Conservation (phyloP, 495 filamentous ascomycete species). For the Hyaloscypha variabilis region DNA sequence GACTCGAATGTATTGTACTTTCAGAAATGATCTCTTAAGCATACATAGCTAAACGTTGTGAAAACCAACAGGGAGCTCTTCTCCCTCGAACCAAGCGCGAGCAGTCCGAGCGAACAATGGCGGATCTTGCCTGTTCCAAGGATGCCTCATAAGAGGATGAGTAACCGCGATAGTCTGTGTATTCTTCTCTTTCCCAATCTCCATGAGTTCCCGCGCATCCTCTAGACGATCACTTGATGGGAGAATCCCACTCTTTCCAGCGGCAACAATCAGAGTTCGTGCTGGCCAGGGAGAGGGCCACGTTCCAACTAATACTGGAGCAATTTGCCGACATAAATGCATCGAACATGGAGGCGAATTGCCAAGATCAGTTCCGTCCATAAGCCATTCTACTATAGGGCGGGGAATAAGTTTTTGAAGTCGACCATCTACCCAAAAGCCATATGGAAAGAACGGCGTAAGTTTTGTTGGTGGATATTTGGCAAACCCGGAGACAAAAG, state of each 20-base stretch:
- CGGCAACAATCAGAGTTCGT: slow-evolving; percentile 9
- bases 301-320: neutral
- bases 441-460: slow-evolving; percentile 1
- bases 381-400: neutral
- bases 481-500: slow-evolving; percentile 7
- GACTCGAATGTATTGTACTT: slow-evolving; percentile 2
- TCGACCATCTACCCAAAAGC: neutral
- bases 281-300: slow-evolving; percentile 15
- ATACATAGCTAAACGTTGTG: slow-evolving; percentile 2
- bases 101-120: slow-evolving; percentile 10
- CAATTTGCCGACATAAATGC: slow-evolving; percentile 4
- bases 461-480: neutral
- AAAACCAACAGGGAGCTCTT: slow-evolving; percentile 10
- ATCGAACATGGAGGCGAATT: neutral
- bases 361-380: slow-evolving; percentile 5
- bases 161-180: slow-evolving; percentile 8
- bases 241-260: slow-evolving; percentile 15
- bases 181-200: slow-evolving; percentile 13
- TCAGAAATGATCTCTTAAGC: neutral
- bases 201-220: slow-evolving; percentile 15
- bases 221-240: slow-evolving; percentile 7
- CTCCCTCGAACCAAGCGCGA: slow-evolving; percentile 5
- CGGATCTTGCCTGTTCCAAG: slow-evolving; percentile 18
- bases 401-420: slow-evolving; percentile 8
- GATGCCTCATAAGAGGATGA: slow-evolving; percentile 13